These are phyloP conservation scores for Phoma sp. DNA, from an alignment of 2,329 filamentous ascomycete species.

Conservation along the genomic window DNA sequence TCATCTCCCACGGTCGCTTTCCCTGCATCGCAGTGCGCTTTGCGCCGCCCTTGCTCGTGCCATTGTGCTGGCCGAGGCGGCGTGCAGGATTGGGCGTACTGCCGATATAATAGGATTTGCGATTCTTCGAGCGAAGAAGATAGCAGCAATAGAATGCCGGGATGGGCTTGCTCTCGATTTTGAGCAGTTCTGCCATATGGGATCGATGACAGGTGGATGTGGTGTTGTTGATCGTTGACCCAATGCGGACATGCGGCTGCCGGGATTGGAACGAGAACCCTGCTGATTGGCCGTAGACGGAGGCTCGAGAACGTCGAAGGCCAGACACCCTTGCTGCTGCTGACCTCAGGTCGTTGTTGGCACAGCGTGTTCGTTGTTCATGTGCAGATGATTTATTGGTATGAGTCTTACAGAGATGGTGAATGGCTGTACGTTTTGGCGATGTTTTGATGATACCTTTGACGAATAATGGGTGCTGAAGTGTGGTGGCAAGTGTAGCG, in stretches of 20 bases:
- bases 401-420: neutral
- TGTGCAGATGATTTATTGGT: neutral
- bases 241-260: conserved; percentile 26
- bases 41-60: conserved; percentile 80
- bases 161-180: conserved; percentile 56
- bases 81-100: conserved; percentile 88
- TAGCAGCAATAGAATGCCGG: conserved; percentile 95
- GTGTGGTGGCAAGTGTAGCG: conserved; percentile 1
- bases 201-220: conserved; percentile 3
- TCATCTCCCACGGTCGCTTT: conserved; percentile 81
- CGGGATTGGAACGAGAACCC: conserved; percentile 18
- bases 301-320: conserved; percentile 18
- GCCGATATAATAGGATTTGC: conserved; percentile 80
- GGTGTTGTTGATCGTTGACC: conserved; percentile 22
- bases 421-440: neutral
- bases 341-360: conserved; percentile 25
- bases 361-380: conserved; percentile 6
- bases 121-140: conserved; percentile 81
- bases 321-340: conserved; percentile 28
- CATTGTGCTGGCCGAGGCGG: conserved; percentile 91
- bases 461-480: neutral
- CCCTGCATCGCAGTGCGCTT: conserved; percentile 71
- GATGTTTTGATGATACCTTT: neutral
- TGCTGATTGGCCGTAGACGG: conserved; percentile 20
- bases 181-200: conserved; percentile 17